phyloP scores from a whole-genome alignment of 805 yeast genomes.

The Starmerella tilneyi region DNA sequence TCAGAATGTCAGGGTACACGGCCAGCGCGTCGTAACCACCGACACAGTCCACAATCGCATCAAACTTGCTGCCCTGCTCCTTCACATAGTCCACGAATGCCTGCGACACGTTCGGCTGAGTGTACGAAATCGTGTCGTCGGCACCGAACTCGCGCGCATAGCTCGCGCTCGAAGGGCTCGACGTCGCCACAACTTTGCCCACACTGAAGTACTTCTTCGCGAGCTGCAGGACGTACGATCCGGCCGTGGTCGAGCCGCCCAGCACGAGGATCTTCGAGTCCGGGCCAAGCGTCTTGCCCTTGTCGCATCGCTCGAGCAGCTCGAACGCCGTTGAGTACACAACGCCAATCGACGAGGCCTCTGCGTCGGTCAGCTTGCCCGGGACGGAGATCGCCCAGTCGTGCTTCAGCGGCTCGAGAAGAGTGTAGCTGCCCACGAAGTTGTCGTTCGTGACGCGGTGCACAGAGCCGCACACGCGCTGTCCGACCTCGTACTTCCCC shows the following conservation, averaged over 20 bases:
- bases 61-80: conserved; percentile 34
- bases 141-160: conserved; percentile 47
- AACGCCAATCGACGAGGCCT: conserved; percentile 59
- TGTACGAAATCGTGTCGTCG: conserved; percentile 34
- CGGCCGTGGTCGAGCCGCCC: conserved; percentile 74
- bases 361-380: conserved; percentile 36
- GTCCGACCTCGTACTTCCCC: conserved; percentile 44
- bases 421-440: conserved; percentile 26
- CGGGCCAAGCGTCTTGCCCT: conserved; percentile 29
- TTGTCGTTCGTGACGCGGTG: conserved; percentile 1
- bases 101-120: conserved; percentile 7
- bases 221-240: conserved; percentile 45
- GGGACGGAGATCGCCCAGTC: conserved; percentile 38
- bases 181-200: conserved; percentile 45
- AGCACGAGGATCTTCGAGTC: conserved; percentile 46
- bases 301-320: conserved; percentile 30
- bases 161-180: conserved; percentile 41
- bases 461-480: conserved; percentile 50
- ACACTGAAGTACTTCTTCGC: conserved; percentile 43
- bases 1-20: conserved; percentile 37
- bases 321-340: conserved; percentile 53
- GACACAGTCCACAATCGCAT: conserved; percentile 53
- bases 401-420: conserved; percentile 21
- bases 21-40: conserved; percentile 47
- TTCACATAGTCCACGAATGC: conserved; percentile 11